phyloP scores from a whole-genome alignment of 345 rosid genomes.

The Ceriops zippeliana region DNA sequence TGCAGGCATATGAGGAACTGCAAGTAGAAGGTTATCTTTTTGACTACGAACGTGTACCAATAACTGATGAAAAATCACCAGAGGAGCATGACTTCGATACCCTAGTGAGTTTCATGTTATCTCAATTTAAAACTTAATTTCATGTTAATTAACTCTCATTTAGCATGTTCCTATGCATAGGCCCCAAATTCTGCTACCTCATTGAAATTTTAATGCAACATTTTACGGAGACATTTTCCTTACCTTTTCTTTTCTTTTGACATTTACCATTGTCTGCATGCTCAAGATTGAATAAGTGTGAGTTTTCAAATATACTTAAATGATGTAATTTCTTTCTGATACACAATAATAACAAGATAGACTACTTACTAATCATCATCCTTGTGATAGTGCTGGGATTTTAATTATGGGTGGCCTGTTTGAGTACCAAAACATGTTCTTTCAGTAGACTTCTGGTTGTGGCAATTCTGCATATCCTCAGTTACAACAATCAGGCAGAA shows the following conservation, averaged over 20 bases:
- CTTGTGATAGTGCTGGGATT: no score
- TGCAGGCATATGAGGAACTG: slow-evolving; percentile 81
- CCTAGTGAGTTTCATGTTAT: slow-evolving; percentile 53
- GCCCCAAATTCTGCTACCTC: not conserved
- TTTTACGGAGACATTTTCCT: not conserved
- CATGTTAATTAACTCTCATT: no score
- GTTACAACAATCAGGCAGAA: not conserved
- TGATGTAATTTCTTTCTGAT: no score
- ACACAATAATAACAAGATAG: no score
- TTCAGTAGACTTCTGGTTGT: not conserved
- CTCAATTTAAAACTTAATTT: slow-evolving; percentile 2
- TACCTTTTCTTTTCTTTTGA: not conserved
- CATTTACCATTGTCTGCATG: not conserved
- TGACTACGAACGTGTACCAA: slow-evolving; percentile 91
- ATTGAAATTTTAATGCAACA: not conserved
- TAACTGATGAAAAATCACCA: slow-evolving; percentile 96
- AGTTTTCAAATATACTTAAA: no score
- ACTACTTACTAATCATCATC: no score
- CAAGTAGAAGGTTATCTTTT: slow-evolving; percentile 80
- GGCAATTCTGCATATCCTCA: not conserved
- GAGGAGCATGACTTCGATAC: slow-evolving; percentile 88
- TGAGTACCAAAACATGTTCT: no score
- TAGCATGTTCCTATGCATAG: not conserved
- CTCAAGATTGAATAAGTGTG: not conserved
- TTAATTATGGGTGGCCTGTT: no score